Conservation (phyloP, 257 asterid genomes). For the Sherardia arvensis region DNA sequence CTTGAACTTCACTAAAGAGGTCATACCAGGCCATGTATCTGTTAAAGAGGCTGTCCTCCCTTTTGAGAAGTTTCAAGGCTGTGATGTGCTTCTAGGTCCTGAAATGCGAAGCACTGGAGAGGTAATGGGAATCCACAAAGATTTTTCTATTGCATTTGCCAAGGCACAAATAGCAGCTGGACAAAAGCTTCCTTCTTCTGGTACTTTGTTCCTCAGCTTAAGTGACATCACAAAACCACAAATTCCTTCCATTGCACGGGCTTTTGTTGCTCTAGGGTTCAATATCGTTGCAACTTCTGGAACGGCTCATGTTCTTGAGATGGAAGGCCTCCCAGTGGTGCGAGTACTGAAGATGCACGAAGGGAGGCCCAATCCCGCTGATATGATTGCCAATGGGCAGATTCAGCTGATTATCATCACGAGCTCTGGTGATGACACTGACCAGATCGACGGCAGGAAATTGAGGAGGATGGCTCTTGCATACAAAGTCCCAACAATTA, state of each 20-base stretch:
- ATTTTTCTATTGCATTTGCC: constrained; percentile 72
- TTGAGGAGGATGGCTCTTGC: constrained; percentile 91
- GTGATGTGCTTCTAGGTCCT: constrained; percentile 89
- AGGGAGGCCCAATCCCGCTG: constrained; percentile 89
- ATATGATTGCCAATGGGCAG: constrained; percentile 77
- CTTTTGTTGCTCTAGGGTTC: constrained; percentile 57
- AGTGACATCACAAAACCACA: constrained; percentile 76
- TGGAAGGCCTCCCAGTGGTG: constrained; percentile 60
- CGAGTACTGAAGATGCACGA: constrained; percentile 91
- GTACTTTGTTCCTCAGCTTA: constrained; percentile 78
- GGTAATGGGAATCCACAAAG: constrained; percentile 77
- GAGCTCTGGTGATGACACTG: constrained; percentile 73
- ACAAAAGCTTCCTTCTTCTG: constrained; percentile 74
- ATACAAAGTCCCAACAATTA: constrained; percentile 85
- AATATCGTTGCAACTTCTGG: constrained; percentile 82
- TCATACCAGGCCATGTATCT: constrained; percentile 72
- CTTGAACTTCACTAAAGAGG: constrained; percentile 64
- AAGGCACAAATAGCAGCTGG: constrained; percentile 94
- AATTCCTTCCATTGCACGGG: constrained; percentile 53
- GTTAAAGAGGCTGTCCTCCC: constrained; percentile 98
- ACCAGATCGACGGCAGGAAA: constrained; percentile 82
- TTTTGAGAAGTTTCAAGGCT: constrained; percentile 91
- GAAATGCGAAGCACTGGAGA: constrained; percentile 99
- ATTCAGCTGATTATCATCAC: constrained; percentile 95
- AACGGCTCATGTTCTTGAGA: constrained; percentile 73